These are phyloP conservation scores for Bjerkandera adusta DNA, from an alignment of 1,284 basidiomycete genomes.

Conservation along the genomic window DNA sequence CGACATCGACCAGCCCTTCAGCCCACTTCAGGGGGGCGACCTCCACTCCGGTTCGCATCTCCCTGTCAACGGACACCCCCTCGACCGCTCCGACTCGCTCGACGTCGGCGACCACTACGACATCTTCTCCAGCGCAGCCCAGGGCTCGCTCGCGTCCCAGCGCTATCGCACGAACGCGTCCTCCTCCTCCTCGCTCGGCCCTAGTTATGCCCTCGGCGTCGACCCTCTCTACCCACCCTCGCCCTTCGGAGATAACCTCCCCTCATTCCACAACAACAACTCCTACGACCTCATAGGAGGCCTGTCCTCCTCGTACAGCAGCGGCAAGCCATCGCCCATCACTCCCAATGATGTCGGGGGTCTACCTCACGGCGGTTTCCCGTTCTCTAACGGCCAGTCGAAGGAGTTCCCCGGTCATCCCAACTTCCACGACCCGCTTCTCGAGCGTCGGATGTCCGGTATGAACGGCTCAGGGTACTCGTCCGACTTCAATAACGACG, in stretches of 20 bases:
- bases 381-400: slow-evolving; percentile 37
- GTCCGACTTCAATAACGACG: slow-evolving; percentile 55
- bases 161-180: slow-evolving; percentile 67
- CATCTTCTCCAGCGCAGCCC: slow-evolving; percentile 50
- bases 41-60: slow-evolving; percentile 25
- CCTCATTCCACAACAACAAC: slow-evolving; percentile 50
- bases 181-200: slow-evolving; percentile 59
- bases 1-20: slow-evolving; percentile 33
- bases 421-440: slow-evolving; percentile 48
- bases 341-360: slow-evolving; percentile 62
- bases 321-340: slow-evolving; percentile 71
- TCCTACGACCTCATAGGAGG: slow-evolving; percentile 65
- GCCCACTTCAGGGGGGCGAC: slow-evolving; percentile 25
- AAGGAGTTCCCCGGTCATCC: slow-evolving; percentile 55
- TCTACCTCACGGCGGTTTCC: slow-evolving; percentile 54
- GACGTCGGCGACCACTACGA: slow-evolving; percentile 49
- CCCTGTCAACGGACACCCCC: slow-evolving; percentile 27
- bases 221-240: slow-evolving; percentile 58
- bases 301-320: slow-evolving; percentile 59
- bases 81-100: slow-evolving; percentile 30
- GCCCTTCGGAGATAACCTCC: slow-evolving; percentile 56
- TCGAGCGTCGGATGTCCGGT: slow-evolving; percentile 57
- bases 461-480: slow-evolving; percentile 41
- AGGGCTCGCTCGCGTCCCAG: slow-evolving; percentile 47
- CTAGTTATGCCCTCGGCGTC: slow-evolving; percentile 47